Conservation (phyloP, 1,284 basidiomycete genomes). For the Waitea zeae region DNA sequence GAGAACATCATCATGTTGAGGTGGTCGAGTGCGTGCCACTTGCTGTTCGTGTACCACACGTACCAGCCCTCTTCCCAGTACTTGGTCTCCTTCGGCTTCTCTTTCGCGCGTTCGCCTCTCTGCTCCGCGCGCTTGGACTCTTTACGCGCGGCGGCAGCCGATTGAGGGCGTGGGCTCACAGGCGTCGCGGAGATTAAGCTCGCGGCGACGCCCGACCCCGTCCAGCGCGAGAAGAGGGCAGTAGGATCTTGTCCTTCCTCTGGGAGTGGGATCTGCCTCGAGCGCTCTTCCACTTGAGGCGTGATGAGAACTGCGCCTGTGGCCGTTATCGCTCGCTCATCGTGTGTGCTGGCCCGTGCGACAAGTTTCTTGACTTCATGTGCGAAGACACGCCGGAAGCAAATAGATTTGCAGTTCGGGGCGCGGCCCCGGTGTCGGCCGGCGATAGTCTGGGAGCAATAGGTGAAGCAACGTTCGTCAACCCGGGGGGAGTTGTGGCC, state of each 20-base stretch:
- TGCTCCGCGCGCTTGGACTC: not conserved
- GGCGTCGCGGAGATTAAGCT: not conserved
- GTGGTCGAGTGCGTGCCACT: conserved; percentile 34
- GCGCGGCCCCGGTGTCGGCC: conserved; percentile 36
- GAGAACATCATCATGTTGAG: conserved; percentile 38
- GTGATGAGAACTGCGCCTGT: too few species aligned
- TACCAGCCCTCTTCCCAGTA: conserved; percentile 65
- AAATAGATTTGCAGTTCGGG: conserved; percentile 48
- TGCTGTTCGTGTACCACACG: conserved; percentile 43
- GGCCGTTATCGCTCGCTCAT: not conserved
- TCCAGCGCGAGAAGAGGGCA: conserved; percentile 1
- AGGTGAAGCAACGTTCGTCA: conserved; percentile 62
- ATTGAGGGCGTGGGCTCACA: not conserved
- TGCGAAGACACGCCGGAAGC: conserved; percentile 52
- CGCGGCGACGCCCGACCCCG: conserved; percentile 3
- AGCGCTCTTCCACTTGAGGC: conserved; percentile 1
- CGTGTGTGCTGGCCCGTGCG: conserved; percentile 11
- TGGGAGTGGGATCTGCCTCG: conserved; percentile 8
- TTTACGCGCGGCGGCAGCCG: conserved; percentile 6
- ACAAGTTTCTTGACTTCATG: conserved; percentile 50
- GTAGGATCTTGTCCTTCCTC: conserved; percentile 7
- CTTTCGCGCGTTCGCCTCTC: too few species aligned
- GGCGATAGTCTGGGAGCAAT: conserved; percentile 44
- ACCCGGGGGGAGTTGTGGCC: conserved; percentile 35
- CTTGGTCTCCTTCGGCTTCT: conserved; percentile 17